Conservation (phyloP, 2,329 filamentous ascomycete species). For the Fusarium mangiferae region DNA sequence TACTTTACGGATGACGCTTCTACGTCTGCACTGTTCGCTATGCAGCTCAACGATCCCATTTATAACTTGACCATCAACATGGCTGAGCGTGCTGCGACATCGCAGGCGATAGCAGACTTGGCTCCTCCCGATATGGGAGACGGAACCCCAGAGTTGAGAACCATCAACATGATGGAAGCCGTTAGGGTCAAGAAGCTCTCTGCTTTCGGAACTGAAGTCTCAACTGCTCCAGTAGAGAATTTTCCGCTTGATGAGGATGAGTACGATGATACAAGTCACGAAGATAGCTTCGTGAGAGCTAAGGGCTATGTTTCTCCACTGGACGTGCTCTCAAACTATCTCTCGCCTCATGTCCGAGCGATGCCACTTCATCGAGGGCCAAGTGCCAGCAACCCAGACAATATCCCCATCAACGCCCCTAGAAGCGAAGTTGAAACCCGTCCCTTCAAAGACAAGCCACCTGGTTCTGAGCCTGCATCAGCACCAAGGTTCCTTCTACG, state of each 20-base stretch:
- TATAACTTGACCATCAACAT: constrained; percentile 1
- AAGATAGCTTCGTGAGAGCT: not conserved
- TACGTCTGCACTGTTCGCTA: not conserved
- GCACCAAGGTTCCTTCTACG: not conserved
- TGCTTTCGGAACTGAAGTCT: fast-evolving
- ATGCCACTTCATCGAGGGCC: not conserved
- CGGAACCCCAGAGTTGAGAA: not conserved
- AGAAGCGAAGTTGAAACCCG: fast-evolving
- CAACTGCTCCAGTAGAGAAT: fast-evolving
- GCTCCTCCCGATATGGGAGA: not conserved
- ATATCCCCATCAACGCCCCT: fast-evolving
- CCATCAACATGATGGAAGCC: not conserved
- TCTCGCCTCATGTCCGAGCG: not conserved
- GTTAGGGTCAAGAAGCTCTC: not conserved
- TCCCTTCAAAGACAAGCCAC: not conserved
- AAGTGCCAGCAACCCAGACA: not conserved
- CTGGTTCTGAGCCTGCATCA: not conserved
- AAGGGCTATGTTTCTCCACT: not conserved
- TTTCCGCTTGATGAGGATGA: not conserved
- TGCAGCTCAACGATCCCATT: constrained; percentile 5
- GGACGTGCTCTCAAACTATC: not conserved
- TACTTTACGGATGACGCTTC: not conserved
- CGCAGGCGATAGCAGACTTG: not conserved
- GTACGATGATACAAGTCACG: fast-evolving
- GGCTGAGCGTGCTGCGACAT: not conserved